Evolutionary conservation across 202 grass and related monocot genomes (phyloP).

Genomic region (Schoenoplectus triqueter): DNA sequence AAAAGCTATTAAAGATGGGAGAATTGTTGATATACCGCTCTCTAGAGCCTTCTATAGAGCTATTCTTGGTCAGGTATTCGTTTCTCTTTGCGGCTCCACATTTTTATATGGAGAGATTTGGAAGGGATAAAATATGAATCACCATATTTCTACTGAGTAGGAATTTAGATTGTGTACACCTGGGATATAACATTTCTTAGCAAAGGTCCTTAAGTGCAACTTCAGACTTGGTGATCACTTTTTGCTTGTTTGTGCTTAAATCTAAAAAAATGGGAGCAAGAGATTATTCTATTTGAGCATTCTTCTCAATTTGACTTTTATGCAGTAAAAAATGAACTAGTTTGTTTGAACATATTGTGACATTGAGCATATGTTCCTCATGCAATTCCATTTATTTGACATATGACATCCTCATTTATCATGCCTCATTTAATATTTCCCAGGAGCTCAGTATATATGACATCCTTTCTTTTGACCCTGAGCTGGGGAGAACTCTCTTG

Average conservation of each 20-base stretch:
- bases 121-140: background rate
- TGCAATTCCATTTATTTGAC: constrained; percentile 19
- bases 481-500: constrained; percentile 61
- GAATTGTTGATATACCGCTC: constrained; percentile 92
- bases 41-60: constrained; percentile 90
- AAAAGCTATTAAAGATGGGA: constrained; percentile 90
- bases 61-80: constrained; percentile 75
- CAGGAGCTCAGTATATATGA: constrained; percentile 90
- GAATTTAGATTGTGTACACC: background rate
- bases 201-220: background rate
- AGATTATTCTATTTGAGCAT: background rate
- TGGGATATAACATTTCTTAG: background rate
- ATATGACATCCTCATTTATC: constrained; percentile 30
- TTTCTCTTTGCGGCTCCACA: constrained; percentile 22
- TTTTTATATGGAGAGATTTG: constrained; percentile 8
- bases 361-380: constrained; percentile 29
- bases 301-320: background rate
- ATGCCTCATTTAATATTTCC: constrained; percentile 39
- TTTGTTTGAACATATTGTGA: constrained; percentile 32
- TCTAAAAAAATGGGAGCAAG: background rate
- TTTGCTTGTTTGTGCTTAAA: constrained; percentile 30
- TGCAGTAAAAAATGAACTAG: background rate
- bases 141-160: background rate
- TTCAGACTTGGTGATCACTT: background rate
- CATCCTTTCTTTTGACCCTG: constrained; percentile 68